These are phyloP conservation scores for Pholiota adiposa DNA, from an alignment of 1,284 basidiomycete species.

Conservation along the genomic window DNA sequence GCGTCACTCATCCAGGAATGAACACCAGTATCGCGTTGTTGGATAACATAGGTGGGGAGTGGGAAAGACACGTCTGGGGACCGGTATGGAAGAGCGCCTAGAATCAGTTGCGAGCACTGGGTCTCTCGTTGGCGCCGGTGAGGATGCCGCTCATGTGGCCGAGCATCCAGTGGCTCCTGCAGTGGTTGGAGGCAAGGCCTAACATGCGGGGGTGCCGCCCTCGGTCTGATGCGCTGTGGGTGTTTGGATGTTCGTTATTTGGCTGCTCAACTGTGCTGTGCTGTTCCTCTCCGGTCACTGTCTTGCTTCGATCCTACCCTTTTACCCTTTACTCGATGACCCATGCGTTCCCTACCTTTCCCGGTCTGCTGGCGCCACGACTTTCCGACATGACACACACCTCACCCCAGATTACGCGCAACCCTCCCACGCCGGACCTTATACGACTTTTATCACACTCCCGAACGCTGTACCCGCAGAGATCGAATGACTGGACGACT, in stretches of 20 bases:
- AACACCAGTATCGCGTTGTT: slow-evolving; percentile 46
- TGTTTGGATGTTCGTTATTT: neutral
- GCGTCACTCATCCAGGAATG: slow-evolving; percentile 30
- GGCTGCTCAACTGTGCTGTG: neutral
- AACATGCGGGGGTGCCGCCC: neutral
- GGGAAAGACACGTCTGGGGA: slow-evolving; percentile 81
- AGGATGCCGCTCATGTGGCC: neutral
- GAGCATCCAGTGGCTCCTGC: neutral
- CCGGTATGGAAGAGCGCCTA: slow-evolving; percentile 79
- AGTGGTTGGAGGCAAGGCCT: neutral
- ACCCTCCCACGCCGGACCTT: neutral
- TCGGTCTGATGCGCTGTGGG: neutral
- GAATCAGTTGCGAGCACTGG: slow-evolving; percentile 39
- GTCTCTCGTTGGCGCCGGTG: neutral
- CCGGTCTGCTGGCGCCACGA: too few relatives aligned
- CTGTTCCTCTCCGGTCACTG: neutral
- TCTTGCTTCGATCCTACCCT: neutral
- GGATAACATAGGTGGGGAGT: slow-evolving; percentile 75
- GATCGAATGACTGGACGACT: neutral
- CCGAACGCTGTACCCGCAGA: neutral
- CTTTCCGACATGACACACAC: neutral
- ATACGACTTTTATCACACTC: neutral
- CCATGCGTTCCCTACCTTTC: neutral
- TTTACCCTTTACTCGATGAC: neutral
- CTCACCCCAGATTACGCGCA: neutral